Base-by-base conservation (phyloP, 2,329 filamentous ascomycete species). In the Cryphonectria parasitica region DNA sequence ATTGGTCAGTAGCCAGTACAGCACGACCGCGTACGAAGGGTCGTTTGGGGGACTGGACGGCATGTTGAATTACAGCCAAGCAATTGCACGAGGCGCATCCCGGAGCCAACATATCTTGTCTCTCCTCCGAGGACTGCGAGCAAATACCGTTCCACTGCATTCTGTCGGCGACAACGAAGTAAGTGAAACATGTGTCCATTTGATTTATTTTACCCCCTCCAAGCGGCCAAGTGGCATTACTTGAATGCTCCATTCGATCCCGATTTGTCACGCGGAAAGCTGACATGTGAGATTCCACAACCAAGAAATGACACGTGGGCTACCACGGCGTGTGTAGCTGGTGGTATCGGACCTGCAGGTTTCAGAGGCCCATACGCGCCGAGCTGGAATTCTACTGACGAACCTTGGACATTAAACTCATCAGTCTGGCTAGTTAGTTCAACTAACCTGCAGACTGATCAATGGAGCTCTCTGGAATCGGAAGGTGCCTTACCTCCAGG, bases 371-470 rank as follows among this genome's bases (percentile, higher is more conserved):
- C 13, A 43, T 2, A n/a, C n/a, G 1, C 45, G 22, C 45, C 66
- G 25, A 3, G 39, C 13, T 68, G 67, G 67, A 60, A 64, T 25
- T 34, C 60, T 22, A 25, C 5, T 4, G n/a, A n/a, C 39, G 45
- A 34, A 31, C 67, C 67, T 25, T 68, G 67, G 67, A n/a, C 67
- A 11, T 45, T 34, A 52, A 68, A 68, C 4, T 64, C 67, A 6
- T 64, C 67, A 3, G 36, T 68, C n/a, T 68, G 45, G 67, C 67
- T 68, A 13, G 34, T 68, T 1, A 17, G 17, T 15, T 63, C 60
- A 5, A 56, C 67, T 4, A 68, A 56, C 22, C 8, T 68, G 60
- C 43, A 10, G 3, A 25, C 0, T 22, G n/a, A 61, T 15, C 25
- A 68, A 6, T 67, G 54, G 66, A 4, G 13, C 17, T 45, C n/a